Percentiles rank a stretch among this genome's conserved stretches.
These are phyloP conservation scores for Penicillium sp. DNA, from an alignment of 2,329 filamentous ascomycete genomes.

Conservation along the genomic window DNA sequence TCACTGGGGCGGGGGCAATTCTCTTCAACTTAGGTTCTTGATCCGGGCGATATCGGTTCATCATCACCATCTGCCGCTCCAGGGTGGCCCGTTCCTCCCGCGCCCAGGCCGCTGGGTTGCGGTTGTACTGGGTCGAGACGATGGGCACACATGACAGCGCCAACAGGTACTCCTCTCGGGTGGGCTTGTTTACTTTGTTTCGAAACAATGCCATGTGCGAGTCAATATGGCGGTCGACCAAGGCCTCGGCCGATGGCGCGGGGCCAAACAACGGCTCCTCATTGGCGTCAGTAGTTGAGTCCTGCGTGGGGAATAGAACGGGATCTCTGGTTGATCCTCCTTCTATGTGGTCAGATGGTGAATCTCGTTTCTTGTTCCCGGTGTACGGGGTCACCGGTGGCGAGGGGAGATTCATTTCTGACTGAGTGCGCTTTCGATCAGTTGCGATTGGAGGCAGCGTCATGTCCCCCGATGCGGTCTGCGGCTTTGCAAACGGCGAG, in stretches of 20 bases:
- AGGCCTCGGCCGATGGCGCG: conserved; percentile 36
- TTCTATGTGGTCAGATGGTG: conserved; percentile 36
- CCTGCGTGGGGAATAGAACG: conserved; percentile 45
- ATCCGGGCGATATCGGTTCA: conserved; percentile 40
- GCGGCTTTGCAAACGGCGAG: conserved; percentile 31
- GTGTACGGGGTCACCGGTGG: conserved; percentile 49
- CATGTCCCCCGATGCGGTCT: conserved; percentile 31
- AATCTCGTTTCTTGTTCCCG: conserved; percentile 41
- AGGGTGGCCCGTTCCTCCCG: conserved; percentile 44
- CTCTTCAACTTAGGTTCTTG: conserved; percentile 39
- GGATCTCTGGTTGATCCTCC: conserved; percentile 38
- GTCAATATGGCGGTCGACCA: conserved; percentile 46
- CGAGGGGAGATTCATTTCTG: conserved; percentile 47
- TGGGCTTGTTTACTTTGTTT: conserved; percentile 45
- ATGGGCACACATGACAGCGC: conserved; percentile 47
- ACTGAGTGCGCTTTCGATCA: conserved; percentile 44
- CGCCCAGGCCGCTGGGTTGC: conserved; percentile 46
- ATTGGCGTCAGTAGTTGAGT: conserved; percentile 32
- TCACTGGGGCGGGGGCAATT: conserved; percentile 42
- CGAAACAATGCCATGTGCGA: conserved; percentile 45
- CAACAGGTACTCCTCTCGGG: conserved; percentile 46
- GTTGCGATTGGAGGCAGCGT: conserved; percentile 45
- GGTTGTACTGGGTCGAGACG: conserved; percentile 45
- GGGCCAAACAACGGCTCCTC: conserved; percentile 46
- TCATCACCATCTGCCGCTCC: conserved; percentile 43